Base-by-base conservation (phyloP, 129 eudicot species). In the Smallanthus sonchifolius region DNA sequence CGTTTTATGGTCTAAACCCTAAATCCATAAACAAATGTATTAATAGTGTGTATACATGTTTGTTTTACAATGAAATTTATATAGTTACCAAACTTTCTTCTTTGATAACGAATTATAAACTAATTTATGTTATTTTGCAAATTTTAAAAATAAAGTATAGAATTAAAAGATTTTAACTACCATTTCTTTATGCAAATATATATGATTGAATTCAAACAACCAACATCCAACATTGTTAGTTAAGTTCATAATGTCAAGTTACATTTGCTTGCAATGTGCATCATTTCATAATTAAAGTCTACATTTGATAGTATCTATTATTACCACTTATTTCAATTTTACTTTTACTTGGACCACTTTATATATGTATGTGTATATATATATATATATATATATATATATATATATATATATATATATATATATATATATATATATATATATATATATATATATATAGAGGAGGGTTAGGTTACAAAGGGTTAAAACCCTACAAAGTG, bases 231-330 rank as follows among this genome's bases (percentile, higher is more conserved):
- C 6, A 30, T 32, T 24, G 59, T 69, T 69, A 16, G 74, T 69
- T 69, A 51, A 49, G 34, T 69, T 49, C 74, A 69, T 69, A 45
- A 69, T 49, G 74, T 49, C 43, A 69, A 30, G 34, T 69, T 48
- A 30, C 47, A 35, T 69, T n/a, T 48, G 34, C 45, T 47, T 32
- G 73, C 17, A 45, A 49, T 35, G 34, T 10, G 17, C 44, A 69
- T 69, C 74, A 69, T 48, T 69, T 49, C 42, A 69, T 49, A 17
- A 69, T n/a, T 15, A 69, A 69, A 69, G 62, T 49, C 47, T 34
- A 69, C 62, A 34, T 30, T 32, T 13, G 7, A 0, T 16, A 65
- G 4, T 10, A 38, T 16, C 70, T 15, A 49, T 69, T 15, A 69
- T 69, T 47, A 69, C 37, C 3, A 43, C 72, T 43, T 43, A 6